These are phyloP conservation scores for Arachis monticola DNA, from an alignment of 331 rosid genomes.

Conservation along the genomic window DNA sequence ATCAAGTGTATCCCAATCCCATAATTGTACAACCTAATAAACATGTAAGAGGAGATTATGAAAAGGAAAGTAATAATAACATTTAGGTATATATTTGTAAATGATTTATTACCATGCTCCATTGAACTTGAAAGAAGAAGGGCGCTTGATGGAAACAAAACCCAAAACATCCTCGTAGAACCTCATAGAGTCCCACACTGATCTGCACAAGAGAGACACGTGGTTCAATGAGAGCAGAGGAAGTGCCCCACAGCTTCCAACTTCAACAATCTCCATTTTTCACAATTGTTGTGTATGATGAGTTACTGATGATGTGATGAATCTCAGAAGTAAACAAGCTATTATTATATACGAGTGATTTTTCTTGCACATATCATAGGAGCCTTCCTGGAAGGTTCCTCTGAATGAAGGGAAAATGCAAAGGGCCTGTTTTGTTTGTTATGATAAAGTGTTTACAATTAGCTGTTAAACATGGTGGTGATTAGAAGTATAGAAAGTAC, in stretches of 20 bases:
- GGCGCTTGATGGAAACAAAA: slow-evolving; percentile 82
- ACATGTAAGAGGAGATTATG: background rate
- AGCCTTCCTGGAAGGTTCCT: slow-evolving; percentile 70
- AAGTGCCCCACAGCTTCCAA: slow-evolving; percentile 59
- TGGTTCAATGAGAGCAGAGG: slow-evolving; percentile 86
- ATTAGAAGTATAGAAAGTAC: background rate
- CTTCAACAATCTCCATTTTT: slow-evolving; percentile 77
- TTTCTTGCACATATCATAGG: slow-evolving; percentile 37
- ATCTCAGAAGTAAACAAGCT: slow-evolving; percentile 29
- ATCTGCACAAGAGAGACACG: slow-evolving; percentile 74
- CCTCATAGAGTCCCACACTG: slow-evolving; percentile 70
- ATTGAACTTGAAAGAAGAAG: slow-evolving; percentile 82
- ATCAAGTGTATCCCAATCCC: slow-evolving; percentile 92
- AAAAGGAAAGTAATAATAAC: too few species aligned
- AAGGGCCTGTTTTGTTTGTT: slow-evolving; percentile 15
- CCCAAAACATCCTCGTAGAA: slow-evolving; percentile 85
- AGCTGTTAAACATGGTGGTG: slow-evolving; percentile 1
- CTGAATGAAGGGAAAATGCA: slow-evolving; percentile 28
- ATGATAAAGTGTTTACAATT: background rate
- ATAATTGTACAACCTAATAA: slow-evolving; percentile 75
- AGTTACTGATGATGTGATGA: slow-evolving; percentile 5
- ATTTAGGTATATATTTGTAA: too few species aligned
- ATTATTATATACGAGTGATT: slow-evolving; percentile 47
- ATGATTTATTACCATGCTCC: slow-evolving; percentile 74
- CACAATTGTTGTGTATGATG: background rate